These are phyloP conservation scores for Phallus indusiatus DNA, from an alignment of 768 basidiomycete genomes.

Conservation along the genomic window DNA sequence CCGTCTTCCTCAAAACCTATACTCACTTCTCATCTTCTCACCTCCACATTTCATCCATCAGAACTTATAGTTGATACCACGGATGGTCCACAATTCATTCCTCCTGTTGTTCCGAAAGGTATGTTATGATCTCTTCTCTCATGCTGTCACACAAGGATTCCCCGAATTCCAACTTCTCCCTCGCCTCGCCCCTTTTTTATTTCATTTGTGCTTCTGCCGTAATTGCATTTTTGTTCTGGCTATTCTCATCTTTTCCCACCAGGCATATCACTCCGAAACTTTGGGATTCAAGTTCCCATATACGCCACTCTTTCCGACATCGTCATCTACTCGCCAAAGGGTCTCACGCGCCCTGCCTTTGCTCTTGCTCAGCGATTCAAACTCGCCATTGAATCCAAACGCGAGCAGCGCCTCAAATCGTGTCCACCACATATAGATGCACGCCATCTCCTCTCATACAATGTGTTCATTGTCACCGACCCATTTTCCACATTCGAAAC, in stretches of 20 bases:
- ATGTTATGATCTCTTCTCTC: slow-evolving; percentile 26
- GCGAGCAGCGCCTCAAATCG: slow-evolving; percentile 33
- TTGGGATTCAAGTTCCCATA: slow-evolving; percentile 81
- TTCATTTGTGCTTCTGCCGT: background rate
- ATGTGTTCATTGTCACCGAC: slow-evolving; percentile 63
- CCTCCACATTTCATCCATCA: slow-evolving; percentile 23
- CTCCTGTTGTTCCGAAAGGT: slow-evolving; percentile 66
- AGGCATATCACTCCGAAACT: slow-evolving; percentile 68
- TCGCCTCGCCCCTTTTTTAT: slow-evolving; percentile 28
- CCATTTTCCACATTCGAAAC: slow-evolving; percentile 24
- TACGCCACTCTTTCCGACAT: slow-evolving; percentile 86
- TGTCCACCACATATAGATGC: background rate
- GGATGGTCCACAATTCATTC: slow-evolving; percentile 53
- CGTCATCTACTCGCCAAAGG: slow-evolving; percentile 74
- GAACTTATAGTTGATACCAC: slow-evolving; percentile 25
- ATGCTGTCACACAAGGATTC: slow-evolving; percentile 34
- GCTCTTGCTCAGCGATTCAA: slow-evolving; percentile 58
- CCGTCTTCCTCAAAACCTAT: slow-evolving; percentile 10
- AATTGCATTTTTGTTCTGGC: slow-evolving; percentile 3
- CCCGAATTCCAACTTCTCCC: slow-evolving; percentile 40
- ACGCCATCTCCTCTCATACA: slow-evolving; percentile 43
- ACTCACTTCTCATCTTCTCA: slow-evolving; percentile 16
- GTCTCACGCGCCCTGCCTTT: slow-evolving; percentile 42
- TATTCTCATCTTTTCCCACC: slow-evolving; percentile 7
- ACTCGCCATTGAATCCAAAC: slow-evolving; percentile 50